phyloP scores from a whole-genome alignment of 2,329 filamentous ascomycete genomes.

The Aspergillus proliferans region DNA sequence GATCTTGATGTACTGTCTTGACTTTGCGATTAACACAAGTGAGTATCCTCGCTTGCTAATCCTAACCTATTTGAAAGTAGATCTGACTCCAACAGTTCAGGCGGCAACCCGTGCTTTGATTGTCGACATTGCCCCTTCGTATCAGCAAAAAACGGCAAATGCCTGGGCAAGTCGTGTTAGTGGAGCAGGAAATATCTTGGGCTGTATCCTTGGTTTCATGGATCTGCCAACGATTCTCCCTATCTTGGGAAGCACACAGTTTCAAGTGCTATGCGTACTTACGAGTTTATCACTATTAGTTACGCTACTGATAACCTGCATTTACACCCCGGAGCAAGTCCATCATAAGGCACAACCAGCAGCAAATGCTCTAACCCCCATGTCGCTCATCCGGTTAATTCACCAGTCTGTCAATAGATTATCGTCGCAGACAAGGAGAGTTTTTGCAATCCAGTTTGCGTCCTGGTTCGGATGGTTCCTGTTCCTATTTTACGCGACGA shows the following conservation, averaged over 20 bases:
- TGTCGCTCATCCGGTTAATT: constrained; percentile 74
- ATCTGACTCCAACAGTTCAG: constrained; percentile 55
- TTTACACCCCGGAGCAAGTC: constrained; percentile 69
- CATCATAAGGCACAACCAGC: constrained; percentile 63
- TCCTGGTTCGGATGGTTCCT: constrained; percentile 96
- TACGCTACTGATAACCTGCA: constrained; percentile 66
- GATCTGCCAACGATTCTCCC: constrained; percentile 68
- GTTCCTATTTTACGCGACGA: constrained; percentile 90
- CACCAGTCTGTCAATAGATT: constrained; percentile 69
- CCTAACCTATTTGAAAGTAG: not conserved
- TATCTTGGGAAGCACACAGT: constrained; percentile 81
- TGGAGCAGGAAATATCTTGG: constrained; percentile 83
- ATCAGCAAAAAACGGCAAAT: constrained; percentile 91
- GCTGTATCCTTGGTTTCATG: constrained; percentile 80
- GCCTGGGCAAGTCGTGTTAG: constrained; percentile 85
- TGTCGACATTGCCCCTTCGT: constrained; percentile 82
- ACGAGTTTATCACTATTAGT: constrained; percentile 65
- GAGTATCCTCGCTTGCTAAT: constrained; percentile 12
- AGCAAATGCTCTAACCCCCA: constrained; percentile 57
- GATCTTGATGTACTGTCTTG: constrained; percentile 78
- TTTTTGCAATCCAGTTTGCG: constrained; percentile 76
- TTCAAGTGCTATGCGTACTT: constrained; percentile 84
- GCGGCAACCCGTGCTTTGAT: constrained; percentile 88
- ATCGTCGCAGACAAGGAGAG: constrained; percentile 72
- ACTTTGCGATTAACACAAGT: constrained; percentile 93